Percentiles rank a stretch among this genome's conserved stretches.
Evolutionary conservation across 768 basidiomycete species (phyloP).

Genomic region (Paxillus involutus): DNA sequence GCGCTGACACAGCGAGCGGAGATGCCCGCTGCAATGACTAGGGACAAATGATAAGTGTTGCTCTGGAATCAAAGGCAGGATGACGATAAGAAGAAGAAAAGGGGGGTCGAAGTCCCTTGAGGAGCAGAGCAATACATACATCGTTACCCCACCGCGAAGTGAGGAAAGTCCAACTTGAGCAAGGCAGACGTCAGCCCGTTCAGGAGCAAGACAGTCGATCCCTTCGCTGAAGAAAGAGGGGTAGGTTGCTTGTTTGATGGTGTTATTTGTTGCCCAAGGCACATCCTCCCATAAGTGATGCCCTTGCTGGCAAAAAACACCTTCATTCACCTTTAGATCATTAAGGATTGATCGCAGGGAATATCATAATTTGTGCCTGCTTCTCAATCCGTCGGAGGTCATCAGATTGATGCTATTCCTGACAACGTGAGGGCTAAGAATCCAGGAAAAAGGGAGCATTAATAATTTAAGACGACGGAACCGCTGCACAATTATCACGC

Average conservation of each 20-base stretch:
- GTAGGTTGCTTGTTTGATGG: no score
- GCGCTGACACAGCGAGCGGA: not conserved
- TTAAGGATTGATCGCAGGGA: no score
- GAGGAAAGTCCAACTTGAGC: no score
- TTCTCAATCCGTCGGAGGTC: not conserved
- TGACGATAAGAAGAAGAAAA: not conserved
- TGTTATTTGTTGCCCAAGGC: no score
- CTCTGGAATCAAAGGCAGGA: not conserved
- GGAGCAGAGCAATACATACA: no score
- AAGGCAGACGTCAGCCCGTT: no score
- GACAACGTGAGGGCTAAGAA: not conserved
- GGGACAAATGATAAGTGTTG: not conserved
- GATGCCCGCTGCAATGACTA: not conserved
- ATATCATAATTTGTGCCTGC: not conserved
- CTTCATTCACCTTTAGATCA: no score
- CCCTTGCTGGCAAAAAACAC: no score
- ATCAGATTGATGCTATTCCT: not conserved
- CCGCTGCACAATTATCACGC: not conserved
- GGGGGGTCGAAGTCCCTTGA: not conserved
- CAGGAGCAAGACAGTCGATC: no score
- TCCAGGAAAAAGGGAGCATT: not conserved
- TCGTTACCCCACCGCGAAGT: no score
- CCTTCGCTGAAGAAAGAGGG: no score
- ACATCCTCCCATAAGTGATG: no score
- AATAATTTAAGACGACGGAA: not conserved